Percentiles rank a stretch among this genome's conserved stretches.
phyloP scores from a whole-genome alignment of 495 filamentous ascomycete genomes.

The Podospora appendiculata region DNA sequence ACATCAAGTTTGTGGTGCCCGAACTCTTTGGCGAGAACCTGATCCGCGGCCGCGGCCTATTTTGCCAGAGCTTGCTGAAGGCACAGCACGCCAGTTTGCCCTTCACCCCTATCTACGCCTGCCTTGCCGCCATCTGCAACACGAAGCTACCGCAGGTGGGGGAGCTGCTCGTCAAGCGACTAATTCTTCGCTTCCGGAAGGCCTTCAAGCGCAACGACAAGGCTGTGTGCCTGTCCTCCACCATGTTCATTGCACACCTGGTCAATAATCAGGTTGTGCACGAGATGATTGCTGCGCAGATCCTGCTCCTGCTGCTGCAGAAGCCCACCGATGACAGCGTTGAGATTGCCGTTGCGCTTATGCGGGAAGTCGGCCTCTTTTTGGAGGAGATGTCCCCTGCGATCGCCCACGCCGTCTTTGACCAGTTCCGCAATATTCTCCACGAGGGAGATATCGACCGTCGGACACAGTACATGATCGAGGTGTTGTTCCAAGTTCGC shows the following conservation, averaged over 20 bases:
- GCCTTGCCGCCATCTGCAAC: conserved; percentile 94
- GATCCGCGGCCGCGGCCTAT: conserved; percentile 80
- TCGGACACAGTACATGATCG: conserved; percentile 96
- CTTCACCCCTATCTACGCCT: conserved; percentile 91
- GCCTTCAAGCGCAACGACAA: conserved; percentile 96
- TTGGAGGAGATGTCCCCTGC: conserved; percentile 85
- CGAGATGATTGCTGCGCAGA: conserved; percentile 86
- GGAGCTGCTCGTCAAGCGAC: conserved; percentile 76
- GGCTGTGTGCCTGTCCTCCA: conserved; percentile 81
- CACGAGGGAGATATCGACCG: conserved; percentile 96
- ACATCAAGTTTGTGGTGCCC: conserved; percentile 95
- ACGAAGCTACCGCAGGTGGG: conserved; percentile 93
- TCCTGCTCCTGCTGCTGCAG: conserved; percentile 77
- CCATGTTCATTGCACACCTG: conserved; percentile 90
- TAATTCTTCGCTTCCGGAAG: conserved; percentile 91
- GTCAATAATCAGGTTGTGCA: conserved; percentile 94
- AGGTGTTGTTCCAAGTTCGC: conserved; percentile 92
- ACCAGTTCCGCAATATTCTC: conserved; percentile 89
- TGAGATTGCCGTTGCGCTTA: conserved; percentile 91
- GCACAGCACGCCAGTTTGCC: conserved; percentile 94
- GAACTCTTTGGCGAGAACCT: conserved; percentile 94
- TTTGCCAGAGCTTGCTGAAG: conserved; percentile 95
- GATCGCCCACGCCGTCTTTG: conserved; percentile 84
- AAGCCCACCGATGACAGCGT: conserved; percentile 97
- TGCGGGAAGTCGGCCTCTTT: conserved; percentile 84